Evolutionary conservation across 768 basidiomycete species (phyloP).

Genomic region (Lentinula sp.): DNA sequence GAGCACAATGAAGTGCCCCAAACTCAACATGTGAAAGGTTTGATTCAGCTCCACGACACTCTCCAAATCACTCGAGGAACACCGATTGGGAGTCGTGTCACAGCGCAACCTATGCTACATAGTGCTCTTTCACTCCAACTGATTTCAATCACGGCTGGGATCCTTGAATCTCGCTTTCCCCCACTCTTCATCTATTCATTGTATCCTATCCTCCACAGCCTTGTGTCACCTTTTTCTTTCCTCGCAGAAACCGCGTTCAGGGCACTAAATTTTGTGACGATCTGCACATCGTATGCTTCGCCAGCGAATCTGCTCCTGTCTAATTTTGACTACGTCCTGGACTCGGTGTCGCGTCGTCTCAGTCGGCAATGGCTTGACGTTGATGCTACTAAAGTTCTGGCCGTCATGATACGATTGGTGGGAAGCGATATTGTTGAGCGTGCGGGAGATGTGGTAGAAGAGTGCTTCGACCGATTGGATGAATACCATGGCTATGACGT

Average conservation of each 20-base stretch:
- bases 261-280: constrained; percentile 63
- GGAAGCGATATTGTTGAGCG: constrained; percentile 82
- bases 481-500: constrained; percentile 91
- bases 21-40: constrained; percentile 57
- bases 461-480: constrained; percentile 94
- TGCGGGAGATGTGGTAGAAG: constrained; percentile 93
- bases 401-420: constrained; percentile 79
- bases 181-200: constrained; percentile 70
- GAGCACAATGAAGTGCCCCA: constrained; percentile 28
- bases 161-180: constrained; percentile 67
- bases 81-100: constrained; percentile 17
- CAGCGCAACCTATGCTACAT: constrained; percentile 60
- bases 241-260: constrained; percentile 73
- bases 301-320: constrained; percentile 83
- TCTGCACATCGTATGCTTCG: constrained; percentile 82
- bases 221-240: constrained; percentile 65
- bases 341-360: constrained; percentile 81
- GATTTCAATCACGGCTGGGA: constrained; percentile 62
- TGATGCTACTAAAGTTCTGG: constrained; percentile 84
- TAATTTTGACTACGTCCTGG: constrained; percentile 95
- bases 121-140: constrained; percentile 66
- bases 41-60: constrained; percentile 57
- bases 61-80: constrained; percentile 38
- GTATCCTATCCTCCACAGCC: constrained; percentile 82
- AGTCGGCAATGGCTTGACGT: constrained; percentile 78